Evolutionary conservation across 176 grass and related monocot species (phyloP), one percentile per base, ranked within the genome.

Genomic region (Oryza nivara): DNA sequence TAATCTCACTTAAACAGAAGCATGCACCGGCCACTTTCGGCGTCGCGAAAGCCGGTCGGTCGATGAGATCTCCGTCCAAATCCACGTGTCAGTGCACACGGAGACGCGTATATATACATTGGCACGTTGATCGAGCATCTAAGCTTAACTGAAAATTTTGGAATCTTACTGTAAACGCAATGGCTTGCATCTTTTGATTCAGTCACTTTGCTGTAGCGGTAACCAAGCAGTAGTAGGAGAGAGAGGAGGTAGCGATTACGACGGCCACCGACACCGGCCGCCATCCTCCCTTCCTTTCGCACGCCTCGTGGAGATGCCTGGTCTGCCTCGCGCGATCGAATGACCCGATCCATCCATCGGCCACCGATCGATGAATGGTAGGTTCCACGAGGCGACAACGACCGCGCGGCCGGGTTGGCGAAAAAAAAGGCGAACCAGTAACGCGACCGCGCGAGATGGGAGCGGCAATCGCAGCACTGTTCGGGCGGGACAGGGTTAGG

Each of bases 401-500:
- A 68, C 79, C 14, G 30, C 30, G 30, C 30, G 52, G 40, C 40
- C 7, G 40, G 23, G 15, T 44, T 44, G 70, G 70, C 60, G 48
- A 22, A 78, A 43, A 43, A 5, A 43, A 20, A 63, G 9, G 13
- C 69, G 26, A 23, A 14, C 52, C 56, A 19, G 23, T 13, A 9
- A 80, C 25, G 84, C 11, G 36, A 58, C 58, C 49, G 17, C 0
- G 32, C 46, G 38, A 44, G 78, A n/a, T 45, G 61, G 84, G 76
- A 13, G 64, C 79, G 73, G 80, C 85, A 67, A 44, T 81, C 70
- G 81, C 60, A 9, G 43, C 28, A 66, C 80, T 78, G 79, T 82
- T 47, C 15, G 10, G 65, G 58, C 20, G 19, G 56, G 72, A 65
- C 76, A 82, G 65, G 49, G 30, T 65, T 79, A 51, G 82, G 35